phyloP scores from a whole-genome alignment of 805 yeast genomes.

The Cyberlindnera lachancei region DNA sequence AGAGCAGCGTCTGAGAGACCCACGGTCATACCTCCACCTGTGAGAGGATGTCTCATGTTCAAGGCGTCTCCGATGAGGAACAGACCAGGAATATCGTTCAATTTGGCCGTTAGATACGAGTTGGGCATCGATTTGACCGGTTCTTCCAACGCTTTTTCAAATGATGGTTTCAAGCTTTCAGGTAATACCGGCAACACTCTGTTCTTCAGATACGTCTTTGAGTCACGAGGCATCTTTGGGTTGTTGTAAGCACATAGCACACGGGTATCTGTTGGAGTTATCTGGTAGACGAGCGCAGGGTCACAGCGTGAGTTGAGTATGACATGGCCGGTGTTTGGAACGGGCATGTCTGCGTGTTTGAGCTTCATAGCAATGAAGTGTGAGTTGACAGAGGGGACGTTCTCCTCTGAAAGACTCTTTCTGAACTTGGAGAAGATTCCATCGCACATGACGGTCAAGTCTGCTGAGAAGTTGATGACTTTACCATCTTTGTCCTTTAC shows the following conservation, averaged over 20 bases:
- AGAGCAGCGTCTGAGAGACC: constrained; percentile 81
- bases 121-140: constrained; percentile 87
- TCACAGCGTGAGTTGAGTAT: constrained; percentile 71
- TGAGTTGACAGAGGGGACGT: constrained; percentile 64
- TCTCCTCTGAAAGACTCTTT: constrained; percentile 53
- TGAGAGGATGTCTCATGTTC: constrained; percentile 96
- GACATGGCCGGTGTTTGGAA: constrained; percentile 80
- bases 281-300: constrained; percentile 86
- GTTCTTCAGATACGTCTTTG: constrained; percentile 49
- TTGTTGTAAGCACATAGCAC: constrained; percentile 83
- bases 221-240: constrained; percentile 62
- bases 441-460: constrained; percentile 75
- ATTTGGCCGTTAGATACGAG: constrained; percentile 76
- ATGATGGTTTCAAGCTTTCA: constrained; percentile 52
- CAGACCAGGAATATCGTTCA: constrained; percentile 66
- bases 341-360: constrained; percentile 67
- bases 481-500: constrained; percentile 42
- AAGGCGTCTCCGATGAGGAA: constrained; percentile 87
- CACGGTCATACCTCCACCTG: constrained; percentile 99
- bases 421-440: constrained; percentile 94
- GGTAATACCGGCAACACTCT: constrained; percentile 70
- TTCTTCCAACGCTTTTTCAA: constrained; percentile 51
- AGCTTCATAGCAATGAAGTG: constrained; percentile 83
- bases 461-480: constrained; percentile 41
- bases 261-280: constrained; percentile 74